phyloP scores from a whole-genome alignment of 257 asterid genomes.

The Eustoma russellianum region DNA sequence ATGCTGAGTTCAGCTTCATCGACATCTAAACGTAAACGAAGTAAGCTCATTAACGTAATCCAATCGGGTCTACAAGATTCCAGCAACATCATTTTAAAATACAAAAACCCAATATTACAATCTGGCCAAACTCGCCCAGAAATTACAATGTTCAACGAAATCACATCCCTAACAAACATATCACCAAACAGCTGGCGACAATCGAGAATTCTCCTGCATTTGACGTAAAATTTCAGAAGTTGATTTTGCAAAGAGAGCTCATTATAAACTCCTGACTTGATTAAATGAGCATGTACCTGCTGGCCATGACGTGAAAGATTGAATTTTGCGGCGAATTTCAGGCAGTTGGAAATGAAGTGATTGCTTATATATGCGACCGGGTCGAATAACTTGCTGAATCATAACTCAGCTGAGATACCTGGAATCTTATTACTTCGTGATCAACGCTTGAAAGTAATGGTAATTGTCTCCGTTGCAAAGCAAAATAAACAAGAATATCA shows the following conservation, averaged over 20 bases:
- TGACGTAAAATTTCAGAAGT: slow-evolving; percentile 13
- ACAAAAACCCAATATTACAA: slow-evolving; percentile 11
- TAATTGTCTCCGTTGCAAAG: slow-evolving; percentile 2
- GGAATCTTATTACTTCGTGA: not conserved
- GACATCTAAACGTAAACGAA: slow-evolving; percentile 8
- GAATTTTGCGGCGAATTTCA: slow-evolving; percentile 14
- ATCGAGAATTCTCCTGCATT: slow-evolving; percentile 5
- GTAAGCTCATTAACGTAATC: slow-evolving; percentile 21
- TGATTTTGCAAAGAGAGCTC: slow-evolving; percentile 15
- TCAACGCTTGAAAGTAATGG: not conserved
- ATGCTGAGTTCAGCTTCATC: slow-evolving; percentile 3
- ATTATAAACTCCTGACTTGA: slow-evolving; percentile 13
- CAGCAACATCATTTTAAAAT: slow-evolving; percentile 21
- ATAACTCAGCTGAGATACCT: not conserved
- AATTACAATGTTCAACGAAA: slow-evolving; percentile 19
- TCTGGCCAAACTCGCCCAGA: slow-evolving; percentile 6
- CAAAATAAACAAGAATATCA: not conserved
- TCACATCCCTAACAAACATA: slow-evolving; percentile 12
- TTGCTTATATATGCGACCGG: not conserved
- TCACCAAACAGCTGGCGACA: slow-evolving; percentile 18
- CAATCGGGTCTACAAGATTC: slow-evolving; percentile 17
- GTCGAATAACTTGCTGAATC: not conserved
- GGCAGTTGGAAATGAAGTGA: slow-evolving; percentile 6
- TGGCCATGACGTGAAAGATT: slow-evolving; percentile 13
- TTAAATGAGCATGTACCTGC: slow-evolving; percentile 8